phyloP scores from a whole-genome alignment of 225 moss, liverwort and hornwort species.

The Thuidium tamariscinum region DNA sequence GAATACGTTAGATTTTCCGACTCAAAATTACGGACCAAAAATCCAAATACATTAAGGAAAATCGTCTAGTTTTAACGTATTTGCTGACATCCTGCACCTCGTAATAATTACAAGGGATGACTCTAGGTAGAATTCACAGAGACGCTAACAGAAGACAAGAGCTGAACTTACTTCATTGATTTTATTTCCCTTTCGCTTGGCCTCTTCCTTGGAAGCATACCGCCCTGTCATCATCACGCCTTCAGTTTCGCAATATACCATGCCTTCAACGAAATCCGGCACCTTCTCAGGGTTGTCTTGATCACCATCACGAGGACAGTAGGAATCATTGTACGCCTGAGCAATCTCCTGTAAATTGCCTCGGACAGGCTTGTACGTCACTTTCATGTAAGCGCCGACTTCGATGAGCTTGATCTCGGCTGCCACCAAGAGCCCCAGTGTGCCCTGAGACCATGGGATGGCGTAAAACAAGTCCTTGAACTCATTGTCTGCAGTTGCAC shows the following conservation, averaged over 20 bases:
- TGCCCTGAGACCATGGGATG: conserved; percentile 98
- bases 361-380: conserved; percentile 50
- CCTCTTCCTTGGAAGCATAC: conserved; percentile 59
- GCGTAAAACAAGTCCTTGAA: conserved; percentile 75
- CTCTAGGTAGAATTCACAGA: not conserved
- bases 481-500: conserved; percentile 79
- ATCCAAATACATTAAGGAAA: not conserved
- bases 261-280: conserved; percentile 78
- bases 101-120: not conserved
- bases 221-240: conserved; percentile 68
- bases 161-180: conserved; percentile 44
- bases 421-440: conserved; percentile 79
- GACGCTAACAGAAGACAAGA: not conserved
- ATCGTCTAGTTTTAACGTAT: not conserved
- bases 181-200: conserved; percentile 59
- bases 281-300: conserved; percentile 96
- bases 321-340: conserved; percentile 71
- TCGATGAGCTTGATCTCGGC: conserved; percentile 85
- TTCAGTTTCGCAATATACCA: conserved; percentile 68
- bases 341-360: conserved; percentile 64
- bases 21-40: not conserved
- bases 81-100: not conserved
- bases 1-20: not conserved
- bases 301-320: conserved; percentile 73
- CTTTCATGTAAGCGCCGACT: conserved; percentile 68